Percentiles rank a stretch among this genome's conserved stretches.
phyloP scores from a whole-genome alignment of 306 rosid genomes.

The Dalbergia cochinchinensis region DNA sequence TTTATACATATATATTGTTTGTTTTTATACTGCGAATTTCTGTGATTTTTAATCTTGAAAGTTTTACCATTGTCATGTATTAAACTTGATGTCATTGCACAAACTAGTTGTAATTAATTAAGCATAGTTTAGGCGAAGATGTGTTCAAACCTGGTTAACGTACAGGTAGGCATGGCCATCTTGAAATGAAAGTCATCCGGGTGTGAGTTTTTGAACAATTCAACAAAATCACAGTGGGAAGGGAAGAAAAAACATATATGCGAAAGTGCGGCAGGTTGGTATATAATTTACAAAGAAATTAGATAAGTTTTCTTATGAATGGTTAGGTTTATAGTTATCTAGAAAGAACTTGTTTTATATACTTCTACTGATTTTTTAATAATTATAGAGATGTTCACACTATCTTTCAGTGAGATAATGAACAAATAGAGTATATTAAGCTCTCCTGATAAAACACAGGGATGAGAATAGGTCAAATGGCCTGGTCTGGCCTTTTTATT shows the following conservation, averaged over 20 bases:
- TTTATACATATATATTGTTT: too few species aligned
- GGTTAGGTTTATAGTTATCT: neutral
- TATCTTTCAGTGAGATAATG: too few species aligned
- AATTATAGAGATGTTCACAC: too few species aligned
- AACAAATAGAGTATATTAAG: too few species aligned
- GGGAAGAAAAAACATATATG: neutral
- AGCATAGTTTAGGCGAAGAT: neutral
- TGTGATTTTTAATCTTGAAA: neutral
- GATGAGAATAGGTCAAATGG: too few species aligned
- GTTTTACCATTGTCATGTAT: neutral
- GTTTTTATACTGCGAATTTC: too few species aligned
- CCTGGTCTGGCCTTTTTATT: too few species aligned
- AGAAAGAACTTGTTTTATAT: too few species aligned
- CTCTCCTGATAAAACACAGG: too few species aligned
- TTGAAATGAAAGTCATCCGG: constrained; percentile 9
- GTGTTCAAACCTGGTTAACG: neutral
- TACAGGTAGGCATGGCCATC: neutral
- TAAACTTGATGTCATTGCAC: neutral
- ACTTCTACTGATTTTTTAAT: too few species aligned
- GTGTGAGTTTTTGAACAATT: neutral
- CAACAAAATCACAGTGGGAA: neutral
- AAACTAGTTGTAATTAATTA: neutral
- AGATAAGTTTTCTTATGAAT: neutral
- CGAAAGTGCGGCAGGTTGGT: neutral
- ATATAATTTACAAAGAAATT: neutral